These are phyloP conservation scores for Monosporascus ibericus DNA, from an alignment of 2,329 filamentous ascomycete genomes.

Conservation along the genomic window DNA sequence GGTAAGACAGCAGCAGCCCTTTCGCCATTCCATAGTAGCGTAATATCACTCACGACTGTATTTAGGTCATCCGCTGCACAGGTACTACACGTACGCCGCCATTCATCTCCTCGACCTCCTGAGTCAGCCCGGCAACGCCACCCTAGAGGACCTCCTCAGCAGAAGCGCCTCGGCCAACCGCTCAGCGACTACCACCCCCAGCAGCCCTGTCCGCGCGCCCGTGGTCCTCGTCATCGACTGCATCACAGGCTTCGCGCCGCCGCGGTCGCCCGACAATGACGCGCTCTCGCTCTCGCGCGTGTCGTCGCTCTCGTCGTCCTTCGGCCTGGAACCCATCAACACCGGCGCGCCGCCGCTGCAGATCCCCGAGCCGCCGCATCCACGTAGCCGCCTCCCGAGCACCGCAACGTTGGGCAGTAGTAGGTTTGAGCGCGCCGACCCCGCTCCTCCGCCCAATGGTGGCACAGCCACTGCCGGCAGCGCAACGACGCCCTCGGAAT, in stretches of 20 bases:
- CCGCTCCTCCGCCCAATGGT: conserved; percentile 5
- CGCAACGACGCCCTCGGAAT: conserved; percentile 5
- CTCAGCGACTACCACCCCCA: conserved; percentile 13
- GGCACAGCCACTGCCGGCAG: too few relatives aligned
- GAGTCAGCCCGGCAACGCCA: conserved; percentile 33
- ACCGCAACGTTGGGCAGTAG: conserved; percentile 20
- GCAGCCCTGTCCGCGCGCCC: conserved; percentile 23
- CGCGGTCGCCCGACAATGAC: conserved; percentile 32
- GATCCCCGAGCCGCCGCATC: conserved; percentile 8
- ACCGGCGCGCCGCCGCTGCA: conserved; percentile 14
- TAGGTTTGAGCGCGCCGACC: conserved; percentile 23
- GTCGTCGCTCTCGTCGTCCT: conserved; percentile 29
- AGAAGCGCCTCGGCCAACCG: conserved; percentile 26
- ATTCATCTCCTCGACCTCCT: conserved; percentile 55
- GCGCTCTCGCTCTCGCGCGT: conserved; percentile 42
- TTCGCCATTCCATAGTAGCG: not conserved
- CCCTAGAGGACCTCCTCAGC: conserved; percentile 42
- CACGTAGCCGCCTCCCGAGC: conserved; percentile 18
- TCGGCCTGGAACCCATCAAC: conserved; percentile 20
- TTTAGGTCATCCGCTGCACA: conserved; percentile 56
- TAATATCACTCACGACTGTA: conserved; percentile 3
- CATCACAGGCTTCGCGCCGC: conserved; percentile 47
- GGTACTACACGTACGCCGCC: conserved; percentile 54
- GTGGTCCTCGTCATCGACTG: conserved; percentile 58
- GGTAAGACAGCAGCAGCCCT: conserved; percentile 28